Evolutionary conservation across 2,329 filamentous ascomycete genomes (phyloP), one percentile per base, ranked within the genome.

Genomic region (Helminthosporium solani): DNA sequence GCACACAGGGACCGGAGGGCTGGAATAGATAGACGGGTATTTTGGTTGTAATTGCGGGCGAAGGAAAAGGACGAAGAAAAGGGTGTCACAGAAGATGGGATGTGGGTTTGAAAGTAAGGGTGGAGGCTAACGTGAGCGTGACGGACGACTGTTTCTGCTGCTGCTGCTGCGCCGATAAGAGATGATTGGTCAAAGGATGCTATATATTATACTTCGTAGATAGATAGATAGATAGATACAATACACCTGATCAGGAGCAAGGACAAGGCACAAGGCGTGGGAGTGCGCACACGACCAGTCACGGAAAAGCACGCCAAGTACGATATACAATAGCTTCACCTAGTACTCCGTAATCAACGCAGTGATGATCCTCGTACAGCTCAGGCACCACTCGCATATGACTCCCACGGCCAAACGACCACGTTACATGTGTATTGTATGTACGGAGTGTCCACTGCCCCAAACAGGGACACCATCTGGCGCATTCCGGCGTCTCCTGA

Each of bases 401-500:
- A 25, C 23, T 9, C 23, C 23, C 23, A 6, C 23, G 23, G 23
- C 23, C 23, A 38, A 40, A 21, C 39, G 8, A 33, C 28, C 45
- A 7, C 11, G 40, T 33, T 38, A 27, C 35, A 38, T 9, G 6
- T 6, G 5, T 9, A 25, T 25, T 9, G 23, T 25, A 9, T 9
- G 23, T 9, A 25, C 23, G n/a, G n/a, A n/a, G n/a, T n/a, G n/a
- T n/a, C n/a, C n/a, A n/a, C n/a, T n/a, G n/a, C n/a, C n/a, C n/a
- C 38, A 31, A 39, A 35, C 25, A 27, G 9, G 34, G 44, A 16
- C n/a, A 27, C 27, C 39, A 57, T 52, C 47, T 46, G 42, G 42
- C 43, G 28, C 20, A 7, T 27, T 42, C 46, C 31, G 38, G 37
- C 20, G 23, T 15, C 40, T 42, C 40, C 49, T 52, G 48, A 57